These are phyloP conservation scores for Epichloe glyceriae DNA, from an alignment of 2,329 filamentous ascomycete species.

Conservation along the genomic window DNA sequence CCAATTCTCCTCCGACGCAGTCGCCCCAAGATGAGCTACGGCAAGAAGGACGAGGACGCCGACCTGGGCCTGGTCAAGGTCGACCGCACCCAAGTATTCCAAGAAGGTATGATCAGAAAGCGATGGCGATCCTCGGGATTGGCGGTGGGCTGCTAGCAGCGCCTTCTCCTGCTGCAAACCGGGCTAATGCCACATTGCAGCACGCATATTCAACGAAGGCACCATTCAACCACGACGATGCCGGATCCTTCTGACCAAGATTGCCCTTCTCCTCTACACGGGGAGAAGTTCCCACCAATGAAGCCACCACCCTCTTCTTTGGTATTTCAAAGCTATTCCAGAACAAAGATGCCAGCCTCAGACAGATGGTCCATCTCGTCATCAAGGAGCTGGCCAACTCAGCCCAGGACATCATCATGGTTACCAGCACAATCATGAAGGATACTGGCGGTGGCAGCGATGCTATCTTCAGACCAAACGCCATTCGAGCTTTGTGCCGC, in stretches of 20 bases:
- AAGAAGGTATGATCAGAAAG: conserved; percentile 61
- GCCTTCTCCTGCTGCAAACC: background rate
- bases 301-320: conserved; percentile 97
- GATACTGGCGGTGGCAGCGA: conserved; percentile 93
- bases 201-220: conserved; percentile 93
- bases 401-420: conserved; percentile 99
- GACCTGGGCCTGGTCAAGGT: conserved; percentile 91
- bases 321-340: conserved; percentile 98
- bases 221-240: conserved; percentile 96
- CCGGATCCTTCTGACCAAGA: conserved; percentile 93
- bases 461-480: conserved; percentile 86
- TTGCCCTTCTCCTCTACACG: conserved; percentile 88
- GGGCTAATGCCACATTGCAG: conserved; percentile 30
- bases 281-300: conserved; percentile 95
- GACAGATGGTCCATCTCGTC: conserved; percentile 97
- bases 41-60: conserved; percentile 98
- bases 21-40: conserved; percentile 71
- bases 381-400: conserved; percentile 95
- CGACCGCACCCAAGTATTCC: conserved; percentile 94
- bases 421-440: conserved; percentile 99
- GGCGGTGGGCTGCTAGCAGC: background rate
- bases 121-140: conserved; percentile 1
- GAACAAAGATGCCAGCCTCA: conserved; percentile 95
- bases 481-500: conserved; percentile 85
- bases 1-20: conserved; percentile 18